Percentiles rank a stretch among this genome's conserved stretches.
Conservation (phyloP, 345 rosid genomes). For the Brassica carinata region DNA sequence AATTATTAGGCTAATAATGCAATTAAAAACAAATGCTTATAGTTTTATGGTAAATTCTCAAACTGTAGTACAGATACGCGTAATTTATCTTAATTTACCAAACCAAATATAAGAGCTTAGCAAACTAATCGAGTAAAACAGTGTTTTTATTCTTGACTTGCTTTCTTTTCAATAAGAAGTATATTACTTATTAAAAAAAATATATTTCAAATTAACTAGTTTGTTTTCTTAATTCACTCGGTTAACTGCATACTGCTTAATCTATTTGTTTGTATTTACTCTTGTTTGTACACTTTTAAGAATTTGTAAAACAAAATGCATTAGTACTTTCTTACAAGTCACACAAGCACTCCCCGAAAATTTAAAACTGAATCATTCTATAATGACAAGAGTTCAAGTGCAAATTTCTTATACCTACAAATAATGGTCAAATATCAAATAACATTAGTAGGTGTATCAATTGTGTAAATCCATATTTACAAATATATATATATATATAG, state of each 20-base stretch:
- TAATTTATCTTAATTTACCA: background rate
- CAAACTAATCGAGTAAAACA: too few relatives aligned
- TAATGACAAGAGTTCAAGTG: background rate
- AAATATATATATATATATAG: background rate
- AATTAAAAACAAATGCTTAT: background rate
- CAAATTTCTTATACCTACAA: background rate
- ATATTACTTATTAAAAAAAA: background rate
- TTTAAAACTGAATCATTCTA: background rate
- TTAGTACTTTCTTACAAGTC: background rate
- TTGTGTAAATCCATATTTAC: background rate
- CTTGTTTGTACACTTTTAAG: background rate
- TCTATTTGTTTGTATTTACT: background rate
- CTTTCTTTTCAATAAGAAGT: too few relatives aligned
- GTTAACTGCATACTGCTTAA: background rate
- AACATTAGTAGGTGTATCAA: background rate
- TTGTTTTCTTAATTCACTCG: background rate
- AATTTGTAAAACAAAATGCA: background rate
- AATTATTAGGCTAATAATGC: background rate
- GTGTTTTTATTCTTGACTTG: too few relatives aligned
- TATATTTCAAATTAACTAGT: background rate
- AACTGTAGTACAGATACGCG: background rate
- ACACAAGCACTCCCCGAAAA: background rate
- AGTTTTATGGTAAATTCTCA: background rate
- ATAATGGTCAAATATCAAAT: background rate
- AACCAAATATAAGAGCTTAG: too few relatives aligned